Base-by-base conservation (phyloP, 257 asterid species). In the Handroanthus guayacan region DNA sequence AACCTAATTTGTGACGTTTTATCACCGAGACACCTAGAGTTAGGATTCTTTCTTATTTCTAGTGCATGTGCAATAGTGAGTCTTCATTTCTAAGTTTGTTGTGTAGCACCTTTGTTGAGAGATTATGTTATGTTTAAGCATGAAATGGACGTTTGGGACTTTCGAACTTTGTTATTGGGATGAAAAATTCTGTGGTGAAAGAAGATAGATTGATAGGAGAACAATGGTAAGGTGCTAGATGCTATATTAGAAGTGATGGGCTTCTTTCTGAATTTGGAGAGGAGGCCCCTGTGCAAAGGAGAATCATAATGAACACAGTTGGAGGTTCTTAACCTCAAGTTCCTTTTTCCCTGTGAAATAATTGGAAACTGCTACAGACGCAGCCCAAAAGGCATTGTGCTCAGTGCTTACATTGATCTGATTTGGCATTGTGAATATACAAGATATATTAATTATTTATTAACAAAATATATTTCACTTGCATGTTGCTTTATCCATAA, bases 401-500 rank as follows among this genome's bases (percentile, higher is more conserved):
- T 41, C 7, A 41, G 9, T 31, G 55, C 37, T 38, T 51, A 31
- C n/a, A 63, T 44, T 62, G 37, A 41, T 71, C 52, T 56, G 65
- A 38, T 78, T 52, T 78, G 17, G 44, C 51, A 43, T 62, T 54
- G 48, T 50, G 31, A 47, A 14, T n/a, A 8, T 12, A 36, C 60
- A 44, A 11, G 45, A 18, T 10, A 11, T 25, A 17, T n/a, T 44
- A 18, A 52, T 78, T 39, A 52, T 39, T 66, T 34, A 48, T 45
- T 37, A 6, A 48, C 18, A 3, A 36, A 6, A 41, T 25, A 37
- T n/a, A 36, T 31, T 11, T n/a, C 36, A 78, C n/a, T 11, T 39
- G 25, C 38, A 25, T 62, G 70, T 34, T 50, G 73, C 45, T 77
- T 61, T 68, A 47, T 37, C 18, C 13, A 57, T 36, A 74, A 78